Percentiles rank a stretch among this genome's conserved stretches.
These are phyloP conservation scores for Onygenales sp. DNA, from an alignment of 2,329 filamentous ascomycete genomes.

Conservation along the genomic window DNA sequence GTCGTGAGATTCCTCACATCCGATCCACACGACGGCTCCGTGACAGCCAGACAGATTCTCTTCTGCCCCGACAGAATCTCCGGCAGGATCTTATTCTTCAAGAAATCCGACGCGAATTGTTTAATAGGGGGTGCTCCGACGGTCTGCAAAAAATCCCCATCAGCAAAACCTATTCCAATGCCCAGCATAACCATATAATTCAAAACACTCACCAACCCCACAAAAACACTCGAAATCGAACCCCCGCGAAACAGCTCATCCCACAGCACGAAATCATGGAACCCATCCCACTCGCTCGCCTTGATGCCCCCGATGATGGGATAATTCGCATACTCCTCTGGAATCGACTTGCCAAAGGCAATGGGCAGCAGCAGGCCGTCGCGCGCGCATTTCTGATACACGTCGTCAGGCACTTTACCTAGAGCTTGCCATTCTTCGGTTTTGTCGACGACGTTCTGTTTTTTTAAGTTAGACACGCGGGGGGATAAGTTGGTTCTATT, in stretches of 20 bases:
- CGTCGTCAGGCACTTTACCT: not conserved
- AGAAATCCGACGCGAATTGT: not conserved
- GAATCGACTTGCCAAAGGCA: constrained; percentile 2
- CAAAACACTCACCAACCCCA: not conserved
- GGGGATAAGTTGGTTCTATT: not conserved
- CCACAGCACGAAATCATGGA: constrained; percentile 2
- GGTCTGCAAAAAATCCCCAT: no score
- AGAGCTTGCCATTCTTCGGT: not conserved
- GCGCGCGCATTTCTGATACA: not conserved
- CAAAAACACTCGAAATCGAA: not conserved
- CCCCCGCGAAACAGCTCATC: constrained; percentile 1
- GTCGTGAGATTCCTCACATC: constrained; percentile 2
- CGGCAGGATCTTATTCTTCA: constrained; percentile 1
- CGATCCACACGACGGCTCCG: constrained; percentile 1
- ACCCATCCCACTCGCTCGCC: constrained; percentile 2
- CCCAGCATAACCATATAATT: not conserved
- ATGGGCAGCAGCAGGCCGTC: constrained; percentile 1
- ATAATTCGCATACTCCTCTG: not conserved
- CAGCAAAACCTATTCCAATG: not conserved
- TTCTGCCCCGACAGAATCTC: constrained; percentile 1
- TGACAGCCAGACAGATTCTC: constrained; percentile 2
- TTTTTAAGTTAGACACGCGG: not conserved
- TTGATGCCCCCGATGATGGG: constrained; percentile 2
- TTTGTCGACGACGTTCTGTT: not conserved
- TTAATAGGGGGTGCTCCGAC: constrained; percentile 1